These are phyloP conservation scores for Leucosporidium scottii DNA, from an alignment of 768 basidiomycete genomes.

Conservation along the genomic window DNA sequence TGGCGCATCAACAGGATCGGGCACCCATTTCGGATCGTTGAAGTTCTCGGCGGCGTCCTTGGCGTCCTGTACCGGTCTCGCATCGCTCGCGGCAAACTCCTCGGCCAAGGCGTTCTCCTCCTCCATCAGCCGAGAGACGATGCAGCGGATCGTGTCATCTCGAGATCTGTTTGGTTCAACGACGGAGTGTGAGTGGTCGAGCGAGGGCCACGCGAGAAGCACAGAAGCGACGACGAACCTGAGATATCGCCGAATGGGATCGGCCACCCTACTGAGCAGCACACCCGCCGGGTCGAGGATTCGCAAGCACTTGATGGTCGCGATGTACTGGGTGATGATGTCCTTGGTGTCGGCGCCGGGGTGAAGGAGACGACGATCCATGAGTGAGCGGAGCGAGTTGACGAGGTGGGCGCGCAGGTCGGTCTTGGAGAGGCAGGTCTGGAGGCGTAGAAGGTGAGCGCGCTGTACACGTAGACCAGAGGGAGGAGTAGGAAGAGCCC, in stretches of 20 bases:
- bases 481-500: conserved; percentile 6
- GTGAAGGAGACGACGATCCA: conserved; percentile 60
- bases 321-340: conserved; percentile 82
- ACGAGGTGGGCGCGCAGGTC: conserved; percentile 37
- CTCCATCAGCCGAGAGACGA: conserved; percentile 83
- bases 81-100: conserved; percentile 33
- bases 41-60: conserved; percentile 70
- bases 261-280: conserved; percentile 83
- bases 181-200: too few relatives aligned
- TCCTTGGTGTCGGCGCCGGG: conserved; percentile 92
- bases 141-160: conserved; percentile 86
- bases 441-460: neutral
- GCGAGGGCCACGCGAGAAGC: too few relatives aligned
- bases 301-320: conserved; percentile 81
- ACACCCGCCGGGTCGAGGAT: conserved; percentile 90
- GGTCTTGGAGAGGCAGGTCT: conserved; percentile 43
- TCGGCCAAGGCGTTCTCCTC: conserved; percentile 77
- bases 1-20: conserved; percentile 93
- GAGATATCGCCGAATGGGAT: conserved; percentile 83
- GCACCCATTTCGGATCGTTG: conserved; percentile 85
- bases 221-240: conserved; percentile 49
- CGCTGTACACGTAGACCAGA: neutral
- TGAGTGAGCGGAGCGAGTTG: neutral
- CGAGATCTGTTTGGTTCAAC: conserved; percentile 63
- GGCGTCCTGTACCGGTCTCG: conserved; percentile 57